Conservation (phyloP, 129 eudicot species). For the Lactuca saligna region DNA sequence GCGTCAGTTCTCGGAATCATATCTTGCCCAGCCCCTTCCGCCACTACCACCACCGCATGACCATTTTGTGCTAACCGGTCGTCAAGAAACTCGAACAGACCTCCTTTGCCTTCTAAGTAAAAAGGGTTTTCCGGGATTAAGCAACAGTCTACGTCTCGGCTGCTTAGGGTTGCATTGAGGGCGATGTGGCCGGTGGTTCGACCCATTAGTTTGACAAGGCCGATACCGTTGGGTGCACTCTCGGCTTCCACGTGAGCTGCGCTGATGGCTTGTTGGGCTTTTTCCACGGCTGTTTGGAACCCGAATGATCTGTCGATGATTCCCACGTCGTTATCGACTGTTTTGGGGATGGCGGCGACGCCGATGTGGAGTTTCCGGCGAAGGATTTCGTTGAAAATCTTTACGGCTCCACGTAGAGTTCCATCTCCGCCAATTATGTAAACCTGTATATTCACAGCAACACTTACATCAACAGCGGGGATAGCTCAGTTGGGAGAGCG, state of each 20-base stretch:
- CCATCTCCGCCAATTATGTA: conserved; percentile 90
- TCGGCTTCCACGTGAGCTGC: conserved; percentile 92
- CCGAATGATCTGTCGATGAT: conserved; percentile 79
- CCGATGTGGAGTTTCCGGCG: conserved; percentile 54
- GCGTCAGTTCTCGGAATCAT: conserved; percentile 54
- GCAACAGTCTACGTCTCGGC: conserved; percentile 88
- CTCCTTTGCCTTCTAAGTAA: conserved; percentile 76
- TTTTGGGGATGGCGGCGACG: conserved; percentile 78
- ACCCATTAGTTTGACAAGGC: conserved; percentile 89
- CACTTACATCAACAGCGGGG: conserved; percentile 54
- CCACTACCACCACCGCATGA: conserved; percentile 80
- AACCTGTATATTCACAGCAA: conserved; percentile 33
- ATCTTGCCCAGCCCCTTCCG: conserved; percentile 87
- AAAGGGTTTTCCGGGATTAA: conserved; percentile 72
- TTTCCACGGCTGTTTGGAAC: conserved; percentile 83
- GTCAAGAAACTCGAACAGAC: conserved; percentile 70
- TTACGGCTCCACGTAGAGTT: conserved; percentile 68
- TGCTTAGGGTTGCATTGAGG: conserved; percentile 68
- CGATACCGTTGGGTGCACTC: conserved; percentile 83
- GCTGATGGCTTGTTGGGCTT: conserved; percentile 76
- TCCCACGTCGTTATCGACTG: conserved; percentile 85
- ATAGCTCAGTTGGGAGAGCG: conserved; percentile 99
- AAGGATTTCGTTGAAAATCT: conserved; percentile 58
- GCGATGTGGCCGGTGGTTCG: conserved; percentile 93
- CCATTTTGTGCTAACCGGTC: conserved; percentile 46